A percentile compares a stretch with the other conserved stretches of the same genome.
phyloP scores from a whole-genome alignment of 345 rosid genomes.

The Bruguiera gymnorhiza region DNA sequence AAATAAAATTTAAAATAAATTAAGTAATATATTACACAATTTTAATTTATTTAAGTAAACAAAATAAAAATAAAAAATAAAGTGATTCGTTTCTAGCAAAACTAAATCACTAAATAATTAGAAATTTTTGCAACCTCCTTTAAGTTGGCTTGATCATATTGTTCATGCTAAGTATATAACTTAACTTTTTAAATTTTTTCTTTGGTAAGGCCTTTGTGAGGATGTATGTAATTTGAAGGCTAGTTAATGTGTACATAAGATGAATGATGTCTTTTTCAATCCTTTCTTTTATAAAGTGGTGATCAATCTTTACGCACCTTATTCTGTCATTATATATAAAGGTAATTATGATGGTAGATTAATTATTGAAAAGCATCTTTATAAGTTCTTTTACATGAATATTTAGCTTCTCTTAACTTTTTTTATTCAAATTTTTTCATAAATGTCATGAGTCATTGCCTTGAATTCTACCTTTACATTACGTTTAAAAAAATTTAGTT shows the following conservation, averaged over 20 bases:
- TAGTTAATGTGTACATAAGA: too few relatives aligned
- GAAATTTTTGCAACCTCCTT: accelerated
- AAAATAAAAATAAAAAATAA: too few relatives aligned
- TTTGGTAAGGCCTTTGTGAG: too few relatives aligned
- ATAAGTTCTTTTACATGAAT: background rate
- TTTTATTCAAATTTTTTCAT: background rate
- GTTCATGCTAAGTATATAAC: too few relatives aligned
- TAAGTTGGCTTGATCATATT: too few relatives aligned
- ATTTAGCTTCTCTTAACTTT: background rate
- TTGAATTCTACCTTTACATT: background rate
- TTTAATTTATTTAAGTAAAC: too few relatives aligned
- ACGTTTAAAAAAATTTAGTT: background rate
- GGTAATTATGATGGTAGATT: background rate
- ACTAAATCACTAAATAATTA: too few relatives aligned
- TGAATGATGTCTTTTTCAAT: too few relatives aligned
- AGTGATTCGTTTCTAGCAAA: too few relatives aligned
- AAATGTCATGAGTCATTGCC: background rate
- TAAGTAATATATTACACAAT: accelerated
- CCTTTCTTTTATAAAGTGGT: background rate
- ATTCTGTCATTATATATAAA: background rate
- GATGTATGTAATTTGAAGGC: too few relatives aligned
- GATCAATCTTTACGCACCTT: background rate
- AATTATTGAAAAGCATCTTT: background rate
- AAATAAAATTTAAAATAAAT: too few relatives aligned
- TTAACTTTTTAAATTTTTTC: too few relatives aligned